phyloP scores from a whole-genome alignment of 352 stramenopile genomes.

The Globisporangium iwayamae region DNA sequence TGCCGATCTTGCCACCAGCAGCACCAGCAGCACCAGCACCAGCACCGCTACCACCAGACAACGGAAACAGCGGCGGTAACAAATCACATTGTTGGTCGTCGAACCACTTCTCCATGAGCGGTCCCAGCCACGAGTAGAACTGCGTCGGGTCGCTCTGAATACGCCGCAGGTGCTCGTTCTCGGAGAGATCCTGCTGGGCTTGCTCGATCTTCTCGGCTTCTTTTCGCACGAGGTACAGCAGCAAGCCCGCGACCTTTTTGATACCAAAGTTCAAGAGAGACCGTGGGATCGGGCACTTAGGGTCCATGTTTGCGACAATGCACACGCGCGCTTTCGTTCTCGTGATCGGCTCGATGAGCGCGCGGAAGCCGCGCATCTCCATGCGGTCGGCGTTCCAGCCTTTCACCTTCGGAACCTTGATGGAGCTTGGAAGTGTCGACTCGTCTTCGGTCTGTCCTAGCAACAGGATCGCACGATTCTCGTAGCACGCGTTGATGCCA shows the following conservation, averaged over 20 bases:
- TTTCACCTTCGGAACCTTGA: constrained; percentile 48
- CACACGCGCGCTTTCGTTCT: constrained; percentile 60
- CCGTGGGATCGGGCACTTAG: constrained; percentile 70
- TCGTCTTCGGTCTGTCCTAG: constrained; percentile 56
- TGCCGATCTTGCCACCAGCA: not conserved
- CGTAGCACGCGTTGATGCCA: constrained; percentile 79
- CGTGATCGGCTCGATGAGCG: constrained; percentile 72
- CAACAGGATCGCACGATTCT: constrained; percentile 65
- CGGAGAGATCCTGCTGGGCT: constrained; percentile 34
- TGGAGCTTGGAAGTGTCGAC: constrained; percentile 20
- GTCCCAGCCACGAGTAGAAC: constrained; percentile 72
- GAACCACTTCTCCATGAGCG: constrained; percentile 69
- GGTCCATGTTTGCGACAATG: constrained; percentile 78
- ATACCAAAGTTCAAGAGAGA: constrained; percentile 76
- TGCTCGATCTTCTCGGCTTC: constrained; percentile 81
- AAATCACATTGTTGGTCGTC: constrained; percentile 32
- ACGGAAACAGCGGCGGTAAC: constrained; percentile 29
- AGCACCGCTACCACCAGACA: constrained; percentile 11
- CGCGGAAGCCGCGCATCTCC: constrained; percentile 69
- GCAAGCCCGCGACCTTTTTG: constrained; percentile 77
- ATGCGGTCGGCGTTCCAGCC: constrained; percentile 75
- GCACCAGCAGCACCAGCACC: not conserved
- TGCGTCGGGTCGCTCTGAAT: constrained; percentile 66
- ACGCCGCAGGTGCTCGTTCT: constrained; percentile 55
- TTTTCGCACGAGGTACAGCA: constrained; percentile 72